A percentile compares a stretch with the other conserved stretches of the same genome.
Conservation (phyloP, 768 basidiomycete species). For the Hygrocybe punicea region DNA sequence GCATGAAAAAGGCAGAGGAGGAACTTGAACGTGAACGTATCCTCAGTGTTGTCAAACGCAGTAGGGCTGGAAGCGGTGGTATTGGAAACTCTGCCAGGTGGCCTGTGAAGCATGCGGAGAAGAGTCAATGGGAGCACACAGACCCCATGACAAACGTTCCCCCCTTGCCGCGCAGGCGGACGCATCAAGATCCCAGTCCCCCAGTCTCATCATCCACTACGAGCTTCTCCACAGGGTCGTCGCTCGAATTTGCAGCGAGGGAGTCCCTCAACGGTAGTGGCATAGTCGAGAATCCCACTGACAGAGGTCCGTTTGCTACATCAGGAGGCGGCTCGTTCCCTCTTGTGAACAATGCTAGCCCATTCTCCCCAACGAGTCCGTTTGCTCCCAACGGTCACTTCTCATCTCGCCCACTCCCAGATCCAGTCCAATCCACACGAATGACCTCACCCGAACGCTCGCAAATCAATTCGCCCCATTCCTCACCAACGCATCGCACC, state of each 20-base stretch:
- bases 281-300: not conserved
- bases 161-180: constrained; percentile 7
- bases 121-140: not conserved
- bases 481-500: not conserved
- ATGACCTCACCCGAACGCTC: not conserved
- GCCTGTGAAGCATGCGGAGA: not conserved
- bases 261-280: not conserved
- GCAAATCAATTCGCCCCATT: not conserved
- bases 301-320: constrained; percentile 17
- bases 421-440: constrained; percentile 10
- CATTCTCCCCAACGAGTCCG: not conserved
- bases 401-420: constrained; percentile 12
- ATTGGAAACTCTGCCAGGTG: constrained; percentile 31
- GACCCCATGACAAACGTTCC: not conserved
- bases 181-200: not conserved
- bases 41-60: constrained; percentile 68
- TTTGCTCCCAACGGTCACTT: not conserved
- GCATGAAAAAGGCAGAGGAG: constrained; percentile 65
- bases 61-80: constrained; percentile 27
- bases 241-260: not conserved
- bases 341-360: not conserved
- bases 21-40: constrained; percentile 67
- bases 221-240: constrained; percentile 7
- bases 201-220: constrained; percentile 12
- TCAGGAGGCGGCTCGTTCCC: not conserved